Evolutionary conservation across 768 basidiomycete genomes (phyloP).

Genomic region (Daedalea quercina): DNA sequence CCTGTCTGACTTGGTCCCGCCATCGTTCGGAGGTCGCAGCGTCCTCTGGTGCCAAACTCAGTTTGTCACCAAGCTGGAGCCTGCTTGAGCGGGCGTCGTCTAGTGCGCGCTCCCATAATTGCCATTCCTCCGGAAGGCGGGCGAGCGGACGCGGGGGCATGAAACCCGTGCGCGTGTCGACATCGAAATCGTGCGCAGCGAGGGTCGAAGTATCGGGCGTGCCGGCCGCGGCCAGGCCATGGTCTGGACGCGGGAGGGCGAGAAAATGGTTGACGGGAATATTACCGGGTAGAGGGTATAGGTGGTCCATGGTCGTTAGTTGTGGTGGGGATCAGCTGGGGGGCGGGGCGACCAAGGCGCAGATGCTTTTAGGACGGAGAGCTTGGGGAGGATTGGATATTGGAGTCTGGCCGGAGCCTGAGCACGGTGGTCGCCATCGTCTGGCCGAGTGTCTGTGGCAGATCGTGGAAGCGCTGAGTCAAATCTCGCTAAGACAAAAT

Average conservation of each 20-base stretch:
- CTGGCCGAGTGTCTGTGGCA: too few relatives aligned
- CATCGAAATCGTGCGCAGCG: slow-evolving; percentile 60
- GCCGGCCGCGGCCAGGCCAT: slow-evolving; percentile 19
- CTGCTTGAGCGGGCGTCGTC: slow-evolving; percentile 40
- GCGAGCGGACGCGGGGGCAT: slow-evolving; percentile 74
- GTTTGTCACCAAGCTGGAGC: slow-evolving; percentile 46
- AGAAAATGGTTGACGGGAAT: slow-evolving; percentile 27
- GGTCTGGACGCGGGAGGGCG: slow-evolving; percentile 28
- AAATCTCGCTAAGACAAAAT: too few relatives aligned
- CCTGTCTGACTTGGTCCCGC: slow-evolving; percentile 34
- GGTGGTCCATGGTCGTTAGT: too few relatives aligned
- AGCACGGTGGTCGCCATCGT: too few relatives aligned
- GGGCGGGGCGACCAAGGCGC: too few relatives aligned
- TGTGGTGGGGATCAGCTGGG: too few relatives aligned
- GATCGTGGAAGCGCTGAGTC: too few relatives aligned
- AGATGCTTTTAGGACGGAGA: too few relatives aligned
- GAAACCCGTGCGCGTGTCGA: slow-evolving; percentile 87
- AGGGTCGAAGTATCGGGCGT: slow-evolving; percentile 30
- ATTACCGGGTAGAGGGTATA: too few relatives aligned
- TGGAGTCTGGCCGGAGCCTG: too few relatives aligned
- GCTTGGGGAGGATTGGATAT: too few relatives aligned
- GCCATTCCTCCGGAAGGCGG: slow-evolving; percentile 58
- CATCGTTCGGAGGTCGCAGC: slow-evolving; percentile 31
- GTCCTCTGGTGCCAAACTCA: slow-evolving; percentile 23
- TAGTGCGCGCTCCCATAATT: slow-evolving; percentile 63